A percentile compares a stretch with the other conserved stretches of the same genome.
These are phyloP conservation scores for Ceratocystis albifundus DNA, from an alignment of 2,329 filamentous ascomycete genomes.

Conservation along the genomic window DNA sequence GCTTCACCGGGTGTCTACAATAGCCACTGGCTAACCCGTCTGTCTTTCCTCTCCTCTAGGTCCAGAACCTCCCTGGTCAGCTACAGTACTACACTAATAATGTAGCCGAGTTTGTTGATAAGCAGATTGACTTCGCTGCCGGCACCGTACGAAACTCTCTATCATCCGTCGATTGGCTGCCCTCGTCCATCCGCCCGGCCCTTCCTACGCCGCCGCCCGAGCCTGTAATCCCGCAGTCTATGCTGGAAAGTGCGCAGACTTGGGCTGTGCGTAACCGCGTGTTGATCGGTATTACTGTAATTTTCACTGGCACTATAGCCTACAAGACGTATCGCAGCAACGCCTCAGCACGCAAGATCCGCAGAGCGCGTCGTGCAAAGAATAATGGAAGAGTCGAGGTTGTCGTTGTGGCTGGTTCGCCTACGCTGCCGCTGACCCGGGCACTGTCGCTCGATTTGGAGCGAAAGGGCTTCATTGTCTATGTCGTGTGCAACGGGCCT, in stretches of 20 bases:
- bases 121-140: slow-evolving; percentile 66
- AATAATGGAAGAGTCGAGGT: slow-evolving; percentile 85
- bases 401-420: slow-evolving; percentile 75
- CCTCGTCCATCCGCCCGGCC: slow-evolving; percentile 52
- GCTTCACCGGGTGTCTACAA: not conserved
- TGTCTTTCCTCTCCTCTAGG: not conserved
- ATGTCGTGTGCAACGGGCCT: slow-evolving; percentile 70
- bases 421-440: slow-evolving; percentile 69
- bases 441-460: slow-evolving; percentile 80
- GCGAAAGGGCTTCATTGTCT: slow-evolving; percentile 84
- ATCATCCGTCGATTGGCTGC: slow-evolving; percentile 59
- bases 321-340: slow-evolving; percentile 42
- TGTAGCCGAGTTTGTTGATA: slow-evolving; percentile 69
- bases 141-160: slow-evolving; percentile 57
- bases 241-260: slow-evolving; percentile 47
- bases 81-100: slow-evolving; percentile 59
- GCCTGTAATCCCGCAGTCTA: slow-evolving; percentile 31
- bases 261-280: slow-evolving; percentile 67
- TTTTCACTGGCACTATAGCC: slow-evolving; percentile 55
- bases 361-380: slow-evolving; percentile 61
- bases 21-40: not conserved
- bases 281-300: slow-evolving; percentile 56
- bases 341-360: slow-evolving; percentile 51
- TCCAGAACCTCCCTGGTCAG: slow-evolving; percentile 32
- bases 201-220: slow-evolving; percentile 30